A percentile compares a stretch with the other conserved stretches of the same genome.
phyloP scores from a whole-genome alignment of 345 rosid species.

The Lepidium aucheri region DNA sequence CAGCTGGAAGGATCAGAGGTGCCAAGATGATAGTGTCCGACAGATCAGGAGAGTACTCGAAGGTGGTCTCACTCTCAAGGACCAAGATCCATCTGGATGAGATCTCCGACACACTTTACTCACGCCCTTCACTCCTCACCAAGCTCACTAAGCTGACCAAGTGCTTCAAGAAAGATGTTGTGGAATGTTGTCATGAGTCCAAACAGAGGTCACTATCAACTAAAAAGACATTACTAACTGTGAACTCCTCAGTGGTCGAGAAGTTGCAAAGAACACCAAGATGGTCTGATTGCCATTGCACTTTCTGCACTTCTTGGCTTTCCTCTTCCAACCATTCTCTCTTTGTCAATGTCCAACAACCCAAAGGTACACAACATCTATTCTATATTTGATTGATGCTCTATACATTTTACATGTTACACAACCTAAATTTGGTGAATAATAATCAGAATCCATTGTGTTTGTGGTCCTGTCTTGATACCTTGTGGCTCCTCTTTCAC shows the following conservation, averaged over 20 bases:
- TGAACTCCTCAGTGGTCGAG: conserved; percentile 62
- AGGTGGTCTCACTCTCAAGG: conserved; percentile 60
- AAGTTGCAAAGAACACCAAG: conserved; percentile 51
- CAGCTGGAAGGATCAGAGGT: conserved; percentile 23
- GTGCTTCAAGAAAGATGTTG: conserved; percentile 31
- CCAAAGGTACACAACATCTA: conserved; percentile 31
- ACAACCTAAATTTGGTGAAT: not conserved
- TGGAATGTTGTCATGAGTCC: conserved; percentile 30
- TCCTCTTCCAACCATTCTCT: conserved; percentile 51
- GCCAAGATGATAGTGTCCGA: conserved; percentile 74
- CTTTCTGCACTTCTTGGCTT: conserved; percentile 66
- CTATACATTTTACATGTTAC: conserved; percentile 8
- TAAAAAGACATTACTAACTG: conserved; percentile 37
- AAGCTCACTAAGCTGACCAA: conserved; percentile 47
- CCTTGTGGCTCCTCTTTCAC: conserved; percentile 3
- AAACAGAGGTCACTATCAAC: conserved; percentile 14
- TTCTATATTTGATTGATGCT: not conserved
- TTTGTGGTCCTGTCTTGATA: not conserved
- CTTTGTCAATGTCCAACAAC: conserved; percentile 63
- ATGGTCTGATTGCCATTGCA: conserved; percentile 96
- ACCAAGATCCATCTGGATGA: conserved; percentile 75
- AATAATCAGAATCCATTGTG: not conserved
- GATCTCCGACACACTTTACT: conserved; percentile 81
- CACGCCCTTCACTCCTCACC: conserved; percentile 50
- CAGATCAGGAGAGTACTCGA: conserved; percentile 51